phyloP scores from a whole-genome alignment of 1,284 basidiomycete genomes.

The Malassezia japonica region DNA sequence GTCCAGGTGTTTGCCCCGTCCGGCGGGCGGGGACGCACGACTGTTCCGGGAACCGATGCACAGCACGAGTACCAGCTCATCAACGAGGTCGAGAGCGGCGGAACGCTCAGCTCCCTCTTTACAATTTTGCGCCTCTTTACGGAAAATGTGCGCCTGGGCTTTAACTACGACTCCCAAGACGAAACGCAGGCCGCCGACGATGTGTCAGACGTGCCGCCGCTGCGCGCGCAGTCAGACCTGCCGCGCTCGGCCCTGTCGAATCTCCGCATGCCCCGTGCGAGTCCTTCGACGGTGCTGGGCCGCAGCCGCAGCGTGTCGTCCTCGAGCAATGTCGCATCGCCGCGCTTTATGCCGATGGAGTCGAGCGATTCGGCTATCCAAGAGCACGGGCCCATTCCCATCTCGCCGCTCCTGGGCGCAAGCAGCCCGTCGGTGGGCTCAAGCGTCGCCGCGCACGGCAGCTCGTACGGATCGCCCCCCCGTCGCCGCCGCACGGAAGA shows the following conservation, averaged over 20 bases:
- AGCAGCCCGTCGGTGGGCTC: background rate
- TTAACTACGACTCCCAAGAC: slow-evolving; percentile 17
- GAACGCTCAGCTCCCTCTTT: slow-evolving; percentile 87
- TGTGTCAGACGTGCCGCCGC: background rate
- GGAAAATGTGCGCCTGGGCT: slow-evolving; percentile 81
- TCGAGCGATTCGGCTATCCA: background rate
- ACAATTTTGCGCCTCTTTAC: slow-evolving; percentile 93
- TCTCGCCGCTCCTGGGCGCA: background rate
- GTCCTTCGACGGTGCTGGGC: slow-evolving; percentile 1
- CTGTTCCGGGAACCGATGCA: background rate
- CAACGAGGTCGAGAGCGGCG: slow-evolving; percentile 45
- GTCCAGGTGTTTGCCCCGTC: slow-evolving; percentile 46
- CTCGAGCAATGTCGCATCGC: background rate
- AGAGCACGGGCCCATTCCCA: background rate
- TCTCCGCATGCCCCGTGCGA: background rate
- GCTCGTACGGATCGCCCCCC: background rate
- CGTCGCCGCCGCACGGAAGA: background rate
- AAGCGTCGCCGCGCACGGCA: background rate
- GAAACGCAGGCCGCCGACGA: background rate
- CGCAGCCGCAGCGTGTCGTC: background rate
- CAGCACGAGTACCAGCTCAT: slow-evolving; percentile 38
- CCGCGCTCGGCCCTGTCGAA: slow-evolving; percentile 9
- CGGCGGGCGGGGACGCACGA: background rate
- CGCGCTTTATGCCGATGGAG: background rate
- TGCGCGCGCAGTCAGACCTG: slow-evolving; percentile 5